Evolutionary conservation across 805 yeast genomes (phyloP).

Genomic region (Candida maris): DNA sequence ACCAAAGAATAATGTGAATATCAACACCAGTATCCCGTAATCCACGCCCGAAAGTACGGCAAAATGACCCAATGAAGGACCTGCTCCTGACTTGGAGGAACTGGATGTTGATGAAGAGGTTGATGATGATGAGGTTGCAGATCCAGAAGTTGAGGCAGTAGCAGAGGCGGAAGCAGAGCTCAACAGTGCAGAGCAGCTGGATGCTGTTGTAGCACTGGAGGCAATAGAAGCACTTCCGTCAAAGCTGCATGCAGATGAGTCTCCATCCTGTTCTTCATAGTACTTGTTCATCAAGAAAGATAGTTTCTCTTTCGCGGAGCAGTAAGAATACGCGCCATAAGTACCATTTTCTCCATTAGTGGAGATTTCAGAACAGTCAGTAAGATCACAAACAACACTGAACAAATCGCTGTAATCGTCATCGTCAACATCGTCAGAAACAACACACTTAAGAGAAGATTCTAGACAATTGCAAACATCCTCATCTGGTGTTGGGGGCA

Average conservation of each 20-base stretch:
- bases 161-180: slow-evolving; percentile 44
- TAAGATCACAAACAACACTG: slow-evolving; percentile 51
- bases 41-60: slow-evolving; percentile 19
- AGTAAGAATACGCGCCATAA: slow-evolving; percentile 74
- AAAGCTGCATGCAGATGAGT: slow-evolving; percentile 62
- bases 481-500: slow-evolving; percentile 78
- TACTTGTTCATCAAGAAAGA: slow-evolving; percentile 64
- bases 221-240: slow-evolving; percentile 61
- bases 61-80: slow-evolving; percentile 18
- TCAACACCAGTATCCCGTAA: slow-evolving; percentile 32
- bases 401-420: slow-evolving; percentile 61
- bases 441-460: slow-evolving; percentile 54
- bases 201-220: slow-evolving; percentile 36
- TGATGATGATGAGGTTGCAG: slow-evolving; percentile 19
- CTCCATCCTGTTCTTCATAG: slow-evolving; percentile 44
- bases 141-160: slow-evolving; percentile 25
- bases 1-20: slow-evolving; percentile 39
- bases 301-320: slow-evolving; percentile 66
- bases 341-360: slow-evolving; percentile 60
- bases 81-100: slow-evolving; percentile 27
- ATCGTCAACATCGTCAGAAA: slow-evolving; percentile 45
- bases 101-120: slow-evolving; percentile 15
- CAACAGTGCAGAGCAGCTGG: slow-evolving; percentile 48
- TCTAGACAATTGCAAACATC: slow-evolving; percentile 62
- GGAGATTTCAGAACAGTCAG: slow-evolving; percentile 59